Conservation (phyloP, 2,329 filamentous ascomycete genomes). For the Cercospora berteroae region DNA sequence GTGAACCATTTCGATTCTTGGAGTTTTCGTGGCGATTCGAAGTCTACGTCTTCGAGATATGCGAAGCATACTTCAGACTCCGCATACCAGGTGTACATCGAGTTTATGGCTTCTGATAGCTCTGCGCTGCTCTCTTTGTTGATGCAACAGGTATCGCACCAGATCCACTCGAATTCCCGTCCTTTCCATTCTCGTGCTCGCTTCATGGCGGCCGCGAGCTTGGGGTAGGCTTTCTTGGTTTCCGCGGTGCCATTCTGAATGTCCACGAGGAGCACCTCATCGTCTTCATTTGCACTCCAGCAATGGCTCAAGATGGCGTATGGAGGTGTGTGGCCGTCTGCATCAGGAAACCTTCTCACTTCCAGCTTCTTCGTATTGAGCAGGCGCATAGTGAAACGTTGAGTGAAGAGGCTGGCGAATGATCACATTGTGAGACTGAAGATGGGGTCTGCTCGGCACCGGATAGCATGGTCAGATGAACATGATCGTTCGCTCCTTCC, state of each 20-base stretch:
- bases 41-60: constrained; percentile 17
- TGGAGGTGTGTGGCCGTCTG: constrained; percentile 9
- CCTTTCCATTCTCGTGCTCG: constrained; percentile 5
- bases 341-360: constrained; percentile 6
- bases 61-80: constrained; percentile 23
- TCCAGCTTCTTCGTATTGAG: neutral
- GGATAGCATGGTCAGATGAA: neutral
- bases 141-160: constrained; percentile 31
- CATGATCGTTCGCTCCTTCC: neutral
- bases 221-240: constrained; percentile 18
- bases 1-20: constrained; percentile 8
- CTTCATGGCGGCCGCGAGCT: constrained; percentile 1
- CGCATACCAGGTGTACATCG: constrained; percentile 28
- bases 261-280: constrained; percentile 22
- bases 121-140: constrained; percentile 24
- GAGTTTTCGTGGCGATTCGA: neutral
- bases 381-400: constrained; percentile 12
- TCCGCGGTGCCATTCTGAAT: constrained; percentile 6
- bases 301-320: constrained; percentile 26
- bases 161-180: constrained; percentile 9
- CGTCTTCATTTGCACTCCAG: constrained; percentile 13
- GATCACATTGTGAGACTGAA: neutral
- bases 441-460: neutral
- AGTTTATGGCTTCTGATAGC: constrained; percentile 26
- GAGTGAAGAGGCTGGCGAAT: neutral